Conservation (phyloP, 176 grass and related monocot genomes). For the Oryza longistaminata region DNA sequence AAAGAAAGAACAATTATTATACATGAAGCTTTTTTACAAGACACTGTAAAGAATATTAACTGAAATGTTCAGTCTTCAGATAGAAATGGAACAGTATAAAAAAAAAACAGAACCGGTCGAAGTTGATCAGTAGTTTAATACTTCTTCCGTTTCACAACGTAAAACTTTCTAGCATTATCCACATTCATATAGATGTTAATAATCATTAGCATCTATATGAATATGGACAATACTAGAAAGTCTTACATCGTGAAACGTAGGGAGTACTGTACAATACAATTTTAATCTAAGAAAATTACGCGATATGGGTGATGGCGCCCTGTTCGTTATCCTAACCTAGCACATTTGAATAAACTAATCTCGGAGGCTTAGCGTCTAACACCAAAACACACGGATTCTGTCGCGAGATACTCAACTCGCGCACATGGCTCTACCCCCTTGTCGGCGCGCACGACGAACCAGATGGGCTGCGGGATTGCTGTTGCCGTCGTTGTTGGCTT, state of each 20-base stretch:
- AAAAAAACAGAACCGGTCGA: not conserved
- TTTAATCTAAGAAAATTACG: not conserved
- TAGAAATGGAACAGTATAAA: not conserved
- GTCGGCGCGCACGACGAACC: not conserved
- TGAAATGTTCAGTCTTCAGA: not conserved
- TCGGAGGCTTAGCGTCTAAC: not conserved
- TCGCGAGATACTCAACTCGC: not conserved
- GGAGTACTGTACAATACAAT: not conserved
- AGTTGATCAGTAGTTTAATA: no score
- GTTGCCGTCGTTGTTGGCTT: not conserved
- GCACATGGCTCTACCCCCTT: not conserved
- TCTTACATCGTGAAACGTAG: no score
- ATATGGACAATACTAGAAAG: no score
- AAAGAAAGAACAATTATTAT: not conserved
- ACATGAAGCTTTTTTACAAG: not conserved
- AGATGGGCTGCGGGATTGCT: not conserved
- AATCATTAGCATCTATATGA: no score
- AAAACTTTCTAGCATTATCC: no score
- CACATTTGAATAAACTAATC: not conserved
- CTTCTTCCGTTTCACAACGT: no score
- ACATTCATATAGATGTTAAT: no score
- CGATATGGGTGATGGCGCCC: no score
- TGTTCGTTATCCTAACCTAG: no score
- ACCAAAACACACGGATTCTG: not conserved
- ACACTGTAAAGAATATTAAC: not conserved